Percentiles rank a stretch among this genome's conserved stretches.
phyloP scores from a whole-genome alignment of 2,329 filamentous ascomycete species.

The Nemania sp. region DNA sequence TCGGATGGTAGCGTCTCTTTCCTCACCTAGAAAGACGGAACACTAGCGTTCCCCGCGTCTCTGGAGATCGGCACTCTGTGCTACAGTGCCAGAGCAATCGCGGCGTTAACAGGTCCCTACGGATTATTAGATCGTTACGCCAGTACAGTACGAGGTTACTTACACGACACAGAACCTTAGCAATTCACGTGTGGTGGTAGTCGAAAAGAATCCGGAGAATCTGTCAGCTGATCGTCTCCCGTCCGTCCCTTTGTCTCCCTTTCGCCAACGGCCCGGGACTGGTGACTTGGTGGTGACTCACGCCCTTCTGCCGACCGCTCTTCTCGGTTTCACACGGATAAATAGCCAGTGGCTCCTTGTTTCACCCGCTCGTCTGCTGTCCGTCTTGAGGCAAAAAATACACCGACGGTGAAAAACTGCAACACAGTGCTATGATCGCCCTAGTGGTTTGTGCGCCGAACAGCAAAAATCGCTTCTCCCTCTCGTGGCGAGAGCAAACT shows the following conservation, averaged over 20 bases:
- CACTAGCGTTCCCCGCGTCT: constrained; percentile 1
- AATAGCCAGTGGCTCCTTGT: neutral
- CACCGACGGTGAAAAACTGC: neutral
- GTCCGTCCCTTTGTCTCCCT: neutral
- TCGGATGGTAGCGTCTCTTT: constrained; percentile 4
- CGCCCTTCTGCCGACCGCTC: too few species aligned
- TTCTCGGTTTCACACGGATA: constrained; percentile 9
- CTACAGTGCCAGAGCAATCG: constrained; percentile 13
- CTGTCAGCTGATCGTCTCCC: constrained; percentile 8
- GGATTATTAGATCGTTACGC: too few species aligned
- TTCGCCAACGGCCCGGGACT: too few species aligned
- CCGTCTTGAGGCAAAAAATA: neutral
- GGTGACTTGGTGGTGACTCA: too few species aligned
- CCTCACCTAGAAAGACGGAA: constrained; percentile 2
- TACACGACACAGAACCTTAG: constrained; percentile 2
- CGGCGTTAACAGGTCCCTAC: too few species aligned
- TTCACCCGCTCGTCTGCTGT: neutral
- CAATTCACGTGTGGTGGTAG: neutral
- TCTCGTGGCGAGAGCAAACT: too few species aligned
- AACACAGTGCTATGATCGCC: constrained; percentile 3
- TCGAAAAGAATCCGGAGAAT: neutral
- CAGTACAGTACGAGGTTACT: too few species aligned
- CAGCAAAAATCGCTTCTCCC: too few species aligned
- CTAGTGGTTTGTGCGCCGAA: neutral
- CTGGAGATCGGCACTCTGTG: constrained; percentile 12